Evolutionary conservation across 768 basidiomycete genomes (phyloP).

Genomic region (Kwoniella heveanensis): DNA sequence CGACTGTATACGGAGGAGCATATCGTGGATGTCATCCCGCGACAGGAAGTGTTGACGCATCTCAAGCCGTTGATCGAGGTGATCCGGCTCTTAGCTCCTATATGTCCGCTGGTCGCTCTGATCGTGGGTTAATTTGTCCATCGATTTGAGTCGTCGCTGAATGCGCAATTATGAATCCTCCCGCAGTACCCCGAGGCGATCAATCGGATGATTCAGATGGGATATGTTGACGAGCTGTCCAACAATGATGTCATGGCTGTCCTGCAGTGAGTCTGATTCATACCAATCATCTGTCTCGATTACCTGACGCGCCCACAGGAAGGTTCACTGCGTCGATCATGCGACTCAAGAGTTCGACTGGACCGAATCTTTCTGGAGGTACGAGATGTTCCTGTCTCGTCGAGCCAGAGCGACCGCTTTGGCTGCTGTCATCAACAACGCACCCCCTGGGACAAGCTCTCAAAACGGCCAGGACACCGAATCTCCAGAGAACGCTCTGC

Average conservation of each 20-base stretch:
- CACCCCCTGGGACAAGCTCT: neutral
- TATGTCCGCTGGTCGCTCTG: conserved; percentile 12
- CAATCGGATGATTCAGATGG: conserved; percentile 24
- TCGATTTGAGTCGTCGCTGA: neutral
- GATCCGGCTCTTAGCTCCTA: neutral
- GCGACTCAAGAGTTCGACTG: conserved; percentile 16
- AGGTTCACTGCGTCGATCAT: conserved; percentile 15
- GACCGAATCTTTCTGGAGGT: conserved; percentile 24
- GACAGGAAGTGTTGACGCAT: neutral
- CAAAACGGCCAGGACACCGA: neutral
- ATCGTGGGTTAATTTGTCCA: conserved; percentile 6
- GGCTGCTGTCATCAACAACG: neutral
- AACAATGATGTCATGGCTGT: conserved; percentile 18
- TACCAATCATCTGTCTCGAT: no score
- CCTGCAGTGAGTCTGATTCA: conserved; percentile 10
- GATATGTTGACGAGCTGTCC: conserved; percentile 15
- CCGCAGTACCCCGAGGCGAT: conserved; percentile 20
- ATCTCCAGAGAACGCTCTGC: neutral
- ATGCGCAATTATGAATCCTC: no score
- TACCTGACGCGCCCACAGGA: no score
- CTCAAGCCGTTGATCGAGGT: conserved; percentile 9
- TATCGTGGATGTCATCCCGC: neutral
- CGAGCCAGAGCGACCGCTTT: conserved; percentile 1
- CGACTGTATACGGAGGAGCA: neutral
- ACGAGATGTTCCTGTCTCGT: conserved; percentile 15